Evolutionary conservation across 352 stramenopile genomes (phyloP).

Genomic region (Saprolegnia parasitica): DNA sequence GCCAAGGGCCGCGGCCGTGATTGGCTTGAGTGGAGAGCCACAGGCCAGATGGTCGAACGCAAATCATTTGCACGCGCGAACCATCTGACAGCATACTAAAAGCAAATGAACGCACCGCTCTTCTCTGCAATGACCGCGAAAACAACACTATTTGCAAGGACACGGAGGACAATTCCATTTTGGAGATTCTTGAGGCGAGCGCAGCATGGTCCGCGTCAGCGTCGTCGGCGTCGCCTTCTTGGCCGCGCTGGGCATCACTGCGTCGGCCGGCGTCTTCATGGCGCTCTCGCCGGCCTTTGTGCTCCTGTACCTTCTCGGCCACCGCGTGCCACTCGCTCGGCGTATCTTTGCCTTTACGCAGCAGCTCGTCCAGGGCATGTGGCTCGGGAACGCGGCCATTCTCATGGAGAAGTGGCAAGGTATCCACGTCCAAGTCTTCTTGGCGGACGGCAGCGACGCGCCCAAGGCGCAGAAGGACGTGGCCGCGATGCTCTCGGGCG

Average conservation of each 20-base stretch:
- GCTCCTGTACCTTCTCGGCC: slow-evolving; percentile 30
- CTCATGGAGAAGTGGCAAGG: slow-evolving; percentile 59
- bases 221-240: slow-evolving; percentile 48
- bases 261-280: slow-evolving; percentile 46
- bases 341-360: slow-evolving; percentile 22
- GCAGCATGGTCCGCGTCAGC: slow-evolving; percentile 30
- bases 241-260: slow-evolving; percentile 45
- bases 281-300: slow-evolving; percentile 58
- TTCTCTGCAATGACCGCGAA: neutral
- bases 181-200: neutral
- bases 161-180: neutral
- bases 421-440: slow-evolving; percentile 54
- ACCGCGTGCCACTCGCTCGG: slow-evolving; percentile 29
- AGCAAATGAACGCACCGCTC: too few relatives aligned
- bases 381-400: slow-evolving; percentile 67
- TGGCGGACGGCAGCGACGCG: slow-evolving; percentile 35
- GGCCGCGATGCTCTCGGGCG: slow-evolving; percentile 34
- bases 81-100: too few relatives aligned
- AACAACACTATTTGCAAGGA: neutral
- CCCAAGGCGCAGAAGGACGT: slow-evolving; percentile 50
- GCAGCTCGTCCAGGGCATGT: slow-evolving; percentile 63
- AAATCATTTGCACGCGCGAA: too few relatives aligned
- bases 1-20: too few relatives aligned
- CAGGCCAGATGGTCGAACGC: too few relatives aligned
- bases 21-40: too few relatives aligned